Evolutionary conservation across 148 eudicot species (phyloP).

Genomic region (Nepenthes gracilis): DNA sequence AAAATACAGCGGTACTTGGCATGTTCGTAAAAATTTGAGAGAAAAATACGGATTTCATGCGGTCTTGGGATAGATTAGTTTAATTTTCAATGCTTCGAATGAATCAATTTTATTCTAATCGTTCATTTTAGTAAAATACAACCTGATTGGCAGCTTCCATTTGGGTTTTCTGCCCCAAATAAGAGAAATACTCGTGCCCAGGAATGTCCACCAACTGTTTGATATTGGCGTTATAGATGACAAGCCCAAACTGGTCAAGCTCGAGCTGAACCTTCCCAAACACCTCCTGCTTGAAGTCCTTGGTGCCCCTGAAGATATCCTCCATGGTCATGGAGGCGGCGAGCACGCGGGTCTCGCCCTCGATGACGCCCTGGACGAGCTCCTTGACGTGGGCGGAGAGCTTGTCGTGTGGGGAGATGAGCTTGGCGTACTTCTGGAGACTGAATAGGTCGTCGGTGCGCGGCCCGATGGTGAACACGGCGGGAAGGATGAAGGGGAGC

Average conservation of each 20-base stretch:
- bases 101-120: too few species aligned
- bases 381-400: constrained; percentile 27
- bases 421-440: constrained; percentile 32
- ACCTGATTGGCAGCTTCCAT: constrained; percentile 32
- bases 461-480: constrained; percentile 45
- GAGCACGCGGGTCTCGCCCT: constrained; percentile 46
- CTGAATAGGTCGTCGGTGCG: constrained; percentile 15
- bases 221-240: constrained; percentile 46
- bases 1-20: too few species aligned
- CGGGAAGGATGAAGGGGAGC: constrained; percentile 36
- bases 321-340: constrained; percentile 56
- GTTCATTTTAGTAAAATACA: too few species aligned
- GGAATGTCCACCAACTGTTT: constrained; percentile 45
- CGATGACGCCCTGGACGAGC: constrained; percentile 39
- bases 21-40: too few species aligned
- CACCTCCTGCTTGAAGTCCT: constrained; percentile 33
- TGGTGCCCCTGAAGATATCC: constrained; percentile 34
- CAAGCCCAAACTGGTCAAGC: constrained; percentile 34
- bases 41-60: too few species aligned
- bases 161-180: constrained; percentile 46
- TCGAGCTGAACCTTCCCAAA: constrained; percentile 43
- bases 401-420: constrained; percentile 47
- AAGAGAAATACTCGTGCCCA: constrained; percentile 50
- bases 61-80: too few species aligned
- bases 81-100: too few species aligned